phyloP scores from a whole-genome alignment of 805 yeast species.

The Gaillardinia entomophila region DNA sequence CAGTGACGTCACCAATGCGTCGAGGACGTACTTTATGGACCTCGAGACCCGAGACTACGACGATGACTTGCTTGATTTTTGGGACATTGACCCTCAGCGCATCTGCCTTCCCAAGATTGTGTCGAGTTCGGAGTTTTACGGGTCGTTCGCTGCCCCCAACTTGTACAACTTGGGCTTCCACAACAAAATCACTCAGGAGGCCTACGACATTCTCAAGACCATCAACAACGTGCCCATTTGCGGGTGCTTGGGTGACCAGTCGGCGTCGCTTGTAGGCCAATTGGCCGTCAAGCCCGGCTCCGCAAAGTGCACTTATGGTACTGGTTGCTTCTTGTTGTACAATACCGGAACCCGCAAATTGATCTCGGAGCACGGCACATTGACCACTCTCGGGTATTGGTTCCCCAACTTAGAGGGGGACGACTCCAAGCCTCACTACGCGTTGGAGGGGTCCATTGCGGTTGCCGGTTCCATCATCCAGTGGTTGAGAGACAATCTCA shows the following conservation, averaged over 20 bases:
- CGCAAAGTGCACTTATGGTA: slow-evolving; percentile 94
- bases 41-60: slow-evolving; percentile 72
- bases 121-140: slow-evolving; percentile 74
- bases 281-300: slow-evolving; percentile 76
- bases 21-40: slow-evolving; percentile 87
- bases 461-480: slow-evolving; percentile 93
- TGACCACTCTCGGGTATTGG: slow-evolving; percentile 90
- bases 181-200: slow-evolving; percentile 46
- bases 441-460: slow-evolving; percentile 92
- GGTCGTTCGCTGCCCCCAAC: slow-evolving; percentile 61
- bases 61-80: slow-evolving; percentile 64
- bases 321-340: slow-evolving; percentile 87
- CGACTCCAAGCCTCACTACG: slow-evolving; percentile 64
- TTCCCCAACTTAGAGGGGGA: slow-evolving; percentile 58
- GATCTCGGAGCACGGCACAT: slow-evolving; percentile 71
- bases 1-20: slow-evolving; percentile 88
- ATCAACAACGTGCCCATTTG: slow-evolving; percentile 67
- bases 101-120: slow-evolving; percentile 70
- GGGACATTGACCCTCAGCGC: slow-evolving; percentile 68
- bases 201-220: slow-evolving; percentile 42
- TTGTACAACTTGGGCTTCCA: slow-evolving; percentile 47
- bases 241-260: slow-evolving; percentile 93
- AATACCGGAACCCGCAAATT: slow-evolving; percentile 76
- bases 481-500: slow-evolving; percentile 89
- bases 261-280: slow-evolving; percentile 91